phyloP scores from a whole-genome alignment of 2,329 filamentous ascomycete species.

The Colletotrichum cereale region DNA sequence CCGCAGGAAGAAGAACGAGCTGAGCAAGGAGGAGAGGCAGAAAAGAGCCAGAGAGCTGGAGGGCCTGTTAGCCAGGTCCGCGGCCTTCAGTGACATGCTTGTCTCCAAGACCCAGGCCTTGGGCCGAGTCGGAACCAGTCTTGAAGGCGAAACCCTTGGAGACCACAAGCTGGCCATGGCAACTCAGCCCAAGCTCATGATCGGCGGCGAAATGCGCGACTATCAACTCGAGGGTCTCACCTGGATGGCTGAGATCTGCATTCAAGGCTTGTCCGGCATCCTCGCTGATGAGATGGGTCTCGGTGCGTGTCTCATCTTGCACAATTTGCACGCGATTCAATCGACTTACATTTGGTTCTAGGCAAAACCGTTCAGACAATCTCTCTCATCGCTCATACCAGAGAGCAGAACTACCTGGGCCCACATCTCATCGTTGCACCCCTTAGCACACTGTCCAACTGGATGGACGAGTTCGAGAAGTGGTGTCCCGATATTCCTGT shows the following conservation, averaged over 20 bases:
- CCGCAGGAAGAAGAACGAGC: slow-evolving; percentile 62
- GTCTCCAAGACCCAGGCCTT: slow-evolving; percentile 74
- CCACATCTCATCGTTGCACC: slow-evolving; percentile 94
- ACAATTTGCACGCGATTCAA: slow-evolving; percentile 26
- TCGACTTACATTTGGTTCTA: slow-evolving; percentile 42
- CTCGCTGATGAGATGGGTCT: slow-evolving; percentile 95
- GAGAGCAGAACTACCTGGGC: slow-evolving; percentile 87
- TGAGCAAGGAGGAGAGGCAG: slow-evolving; percentile 65
- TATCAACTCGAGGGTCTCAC: slow-evolving; percentile 96
- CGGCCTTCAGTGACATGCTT: slow-evolving; percentile 71
- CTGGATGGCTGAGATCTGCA: slow-evolving; percentile 88
- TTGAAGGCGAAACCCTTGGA: slow-evolving; percentile 70
- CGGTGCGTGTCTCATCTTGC: slow-evolving; percentile 54
- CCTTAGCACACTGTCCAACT: slow-evolving; percentile 92
- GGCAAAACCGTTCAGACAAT: slow-evolving; percentile 96
- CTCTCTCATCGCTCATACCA: slow-evolving; percentile 84
- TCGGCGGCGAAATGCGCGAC: slow-evolving; percentile 89
- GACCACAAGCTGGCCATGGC: slow-evolving; percentile 82
- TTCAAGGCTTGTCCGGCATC: slow-evolving; percentile 90
- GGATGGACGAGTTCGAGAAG: slow-evolving; percentile 92
- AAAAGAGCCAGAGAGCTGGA: slow-evolving; percentile 71
- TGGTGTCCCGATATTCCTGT: slow-evolving; percentile 94
- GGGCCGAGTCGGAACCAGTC: slow-evolving; percentile 70
- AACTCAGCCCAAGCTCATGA: slow-evolving; percentile 85
- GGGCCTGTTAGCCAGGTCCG: slow-evolving; percentile 69